Conservation (phyloP, 176 grass and related monocot genomes). For the Poa pratensis region DNA sequence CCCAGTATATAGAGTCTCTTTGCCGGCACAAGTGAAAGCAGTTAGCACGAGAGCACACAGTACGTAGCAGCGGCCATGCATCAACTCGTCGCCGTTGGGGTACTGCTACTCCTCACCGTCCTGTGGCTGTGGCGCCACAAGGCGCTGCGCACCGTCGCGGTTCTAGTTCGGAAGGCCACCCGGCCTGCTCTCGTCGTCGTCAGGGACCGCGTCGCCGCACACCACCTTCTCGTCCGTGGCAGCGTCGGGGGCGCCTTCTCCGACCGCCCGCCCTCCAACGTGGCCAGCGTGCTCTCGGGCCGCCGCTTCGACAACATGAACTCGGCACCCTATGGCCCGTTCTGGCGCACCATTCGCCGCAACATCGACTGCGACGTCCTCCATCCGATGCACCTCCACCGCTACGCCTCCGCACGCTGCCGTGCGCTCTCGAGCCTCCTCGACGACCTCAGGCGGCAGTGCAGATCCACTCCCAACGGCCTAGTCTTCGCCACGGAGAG, state of each 20-base stretch:
- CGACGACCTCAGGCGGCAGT: neutral
- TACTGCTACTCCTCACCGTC: neutral
- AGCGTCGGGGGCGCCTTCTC: too few species aligned
- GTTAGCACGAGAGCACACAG: too few species aligned
- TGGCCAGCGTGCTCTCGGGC: too few species aligned
- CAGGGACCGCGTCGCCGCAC: too few species aligned
- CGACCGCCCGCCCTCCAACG: neutral
- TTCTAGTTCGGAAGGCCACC: neutral
- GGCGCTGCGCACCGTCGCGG: neutral
- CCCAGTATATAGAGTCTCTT: too few species aligned
- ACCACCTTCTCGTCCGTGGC: too few species aligned
- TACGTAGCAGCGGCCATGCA: too few species aligned
- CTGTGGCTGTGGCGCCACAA: neutral
- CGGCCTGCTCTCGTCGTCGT: neutral
- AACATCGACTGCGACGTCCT: neutral
- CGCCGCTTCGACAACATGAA: neutral
- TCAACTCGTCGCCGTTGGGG: too few species aligned
- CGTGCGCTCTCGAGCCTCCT: neutral
- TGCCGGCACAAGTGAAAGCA: too few species aligned
- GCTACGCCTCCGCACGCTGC: neutral
- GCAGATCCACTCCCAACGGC: too few species aligned
- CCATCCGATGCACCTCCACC: neutral
- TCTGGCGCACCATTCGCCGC: neutral
- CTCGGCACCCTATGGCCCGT: slow-evolving; percentile 25
- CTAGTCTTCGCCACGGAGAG: neutral